Evolutionary conservation across 139 green algal genomes (phyloP), one percentile per base, ranked within the genome.

Genomic region (Chlamydomonas applanata): DNA sequence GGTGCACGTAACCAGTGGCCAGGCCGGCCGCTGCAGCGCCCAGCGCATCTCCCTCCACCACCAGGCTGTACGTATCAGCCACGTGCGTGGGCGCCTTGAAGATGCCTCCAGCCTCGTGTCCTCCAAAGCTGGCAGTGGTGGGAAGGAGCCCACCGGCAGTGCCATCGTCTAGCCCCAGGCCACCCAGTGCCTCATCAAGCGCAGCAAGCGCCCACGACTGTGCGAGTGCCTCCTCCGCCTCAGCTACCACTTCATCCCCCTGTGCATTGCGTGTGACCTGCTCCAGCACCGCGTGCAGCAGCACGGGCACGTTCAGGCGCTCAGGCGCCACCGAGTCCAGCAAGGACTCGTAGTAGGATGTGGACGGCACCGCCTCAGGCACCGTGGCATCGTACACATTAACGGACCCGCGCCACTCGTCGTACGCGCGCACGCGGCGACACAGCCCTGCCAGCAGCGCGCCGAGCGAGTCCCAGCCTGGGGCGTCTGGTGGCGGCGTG

Each of bases 271-370:
- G 68, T 20, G 73, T 20, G 56, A 88, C 83, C 80, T 91, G 86
- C 78, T 91, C 81, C 49, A 91, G 61, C 72, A 91, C 30, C 0
- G 81, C 79, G 67, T 89, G 77, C 80, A 91, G 67, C 17, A 91
- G 53, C 49, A 89, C 27, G 9, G 83, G 77, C 57, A 89, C 81
- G 49, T 52, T 82, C 24, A 85, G 19, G 9, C 79, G 78, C 79
- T 91, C 83, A 17, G 66, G 56, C 4, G 77, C 57, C 67, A 91
- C 86, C 1, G 35, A 62, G 46, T 79, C 69, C 44, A 91, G 71
- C 53, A 91, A 71, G 0, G 56, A 27, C 2, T 65, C 25, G 71
- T 91, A 91, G 45, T 65, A 64, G 20, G 65, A 2, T 13, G 35
- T 54, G 35, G 2, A 33, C 14, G 52, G 14, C 0, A 13, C 35